Conservation (phyloP, 305 asterid genomes). For the Fraxinus xanthoxyloides region DNA sequence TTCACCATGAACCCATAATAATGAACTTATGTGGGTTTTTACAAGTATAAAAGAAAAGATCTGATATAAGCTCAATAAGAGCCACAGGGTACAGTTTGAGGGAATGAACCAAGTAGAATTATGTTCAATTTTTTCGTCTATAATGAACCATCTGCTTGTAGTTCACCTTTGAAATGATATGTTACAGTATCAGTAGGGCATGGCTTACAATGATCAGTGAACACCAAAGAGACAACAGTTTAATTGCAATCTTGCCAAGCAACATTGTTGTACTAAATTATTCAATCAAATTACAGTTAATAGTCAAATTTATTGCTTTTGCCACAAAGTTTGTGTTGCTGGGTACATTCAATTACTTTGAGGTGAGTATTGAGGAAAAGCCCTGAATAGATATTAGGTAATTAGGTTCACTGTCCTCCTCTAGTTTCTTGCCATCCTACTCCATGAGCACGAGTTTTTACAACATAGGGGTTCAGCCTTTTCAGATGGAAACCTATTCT, state of each 20-base stretch:
- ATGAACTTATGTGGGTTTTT: neutral
- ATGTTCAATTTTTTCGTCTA: neutral
- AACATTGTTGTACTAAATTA: neutral
- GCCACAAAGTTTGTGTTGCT: neutral
- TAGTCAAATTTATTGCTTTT: neutral
- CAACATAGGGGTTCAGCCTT: neutral
- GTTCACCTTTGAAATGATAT: neutral
- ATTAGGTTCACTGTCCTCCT: neutral
- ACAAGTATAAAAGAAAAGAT: neutral
- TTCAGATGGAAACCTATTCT: neutral
- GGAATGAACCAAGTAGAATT: constrained; percentile 1
- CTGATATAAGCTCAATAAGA: neutral
- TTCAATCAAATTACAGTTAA: neutral
- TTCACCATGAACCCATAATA: neutral
- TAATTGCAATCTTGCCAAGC: neutral
- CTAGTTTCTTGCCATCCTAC: constrained; percentile 1
- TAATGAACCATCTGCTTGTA: constrained; percentile 1
- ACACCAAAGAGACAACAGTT: neutral
- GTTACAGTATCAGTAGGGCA: neutral
- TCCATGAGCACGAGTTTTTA: neutral
- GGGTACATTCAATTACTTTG: neutral
- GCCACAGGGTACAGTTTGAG: neutral
- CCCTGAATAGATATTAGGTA: neutral
- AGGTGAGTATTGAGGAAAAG: neutral
- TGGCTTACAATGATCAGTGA: neutral